Base-by-base conservation (phyloP, 352 stramenopile genomes). In the Peronospora farinosa region DNA sequence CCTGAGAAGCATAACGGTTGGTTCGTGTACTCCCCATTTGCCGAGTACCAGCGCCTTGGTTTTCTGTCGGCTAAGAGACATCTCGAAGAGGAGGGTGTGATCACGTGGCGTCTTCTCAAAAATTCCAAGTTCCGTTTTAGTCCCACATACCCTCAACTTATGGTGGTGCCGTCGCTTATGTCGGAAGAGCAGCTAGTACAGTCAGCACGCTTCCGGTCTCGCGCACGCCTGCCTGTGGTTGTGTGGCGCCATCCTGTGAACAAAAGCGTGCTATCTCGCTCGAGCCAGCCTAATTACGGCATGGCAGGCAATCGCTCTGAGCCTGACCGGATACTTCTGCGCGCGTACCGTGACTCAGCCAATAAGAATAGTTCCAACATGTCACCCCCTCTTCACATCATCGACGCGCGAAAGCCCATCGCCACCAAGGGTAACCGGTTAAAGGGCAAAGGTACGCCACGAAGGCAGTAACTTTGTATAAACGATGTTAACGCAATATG, bases 201-300 rank as follows among this genome's bases (percentile, higher is more conserved):
- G 42, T 92, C 91, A 12, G 81, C 79, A 5, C 69, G 79, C 8
- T 99, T 98, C 67, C 88, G 96, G 13, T 93, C 78, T 21, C 93
- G 92, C 37, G 90, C 88, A 21, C 88, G 96, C 2, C 67, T 98
- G 1, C 93, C 94, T 0, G 82, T 94, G 8, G 75, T 98, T 2
- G 91, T 96, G 7, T 99, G 92, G 89, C 78, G 86, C 7, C 86
- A 95, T 59, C 80, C 82, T 13, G 65, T 82, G 9, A 95, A 97
- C 64, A 96, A 96, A 43, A 92, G 87, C 19, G 85, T 92, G 35
- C 79, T 99, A n/a, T 96, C 90, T 58, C 79, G 96, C 32, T 96
- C 78, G 8, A 91, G 88, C 9, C 95, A 98, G 60, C 96, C 96
- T 2, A 97, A 98, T 60, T 96, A 98, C 30, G 96, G 96, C n/a